Conservation (phyloP, 2,329 filamentous ascomycete genomes). For the Lojkania enalia region DNA sequence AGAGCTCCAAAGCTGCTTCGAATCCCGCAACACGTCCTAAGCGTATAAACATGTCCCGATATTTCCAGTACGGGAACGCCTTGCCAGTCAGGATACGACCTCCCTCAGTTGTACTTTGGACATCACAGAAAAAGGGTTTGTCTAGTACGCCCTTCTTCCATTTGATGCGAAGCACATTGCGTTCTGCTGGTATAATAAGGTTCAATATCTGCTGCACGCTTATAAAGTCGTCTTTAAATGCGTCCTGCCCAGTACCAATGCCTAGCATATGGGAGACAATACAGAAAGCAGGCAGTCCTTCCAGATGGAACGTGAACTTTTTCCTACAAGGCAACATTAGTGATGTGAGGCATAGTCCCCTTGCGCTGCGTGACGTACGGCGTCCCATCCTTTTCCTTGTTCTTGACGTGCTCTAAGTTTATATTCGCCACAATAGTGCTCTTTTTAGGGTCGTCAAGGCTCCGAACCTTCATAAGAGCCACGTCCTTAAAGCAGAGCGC, state of each 20-base stretch:
- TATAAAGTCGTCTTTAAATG: conserved; percentile 18
- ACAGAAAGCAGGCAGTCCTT: conserved; percentile 18
- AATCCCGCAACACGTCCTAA: conserved; percentile 21
- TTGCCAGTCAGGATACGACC: conserved; percentile 11
- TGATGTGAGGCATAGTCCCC: conserved; percentile 2
- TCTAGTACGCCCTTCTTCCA: conserved; percentile 22
- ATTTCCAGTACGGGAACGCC: conserved; percentile 22
- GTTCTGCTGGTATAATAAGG: conserved; percentile 16
- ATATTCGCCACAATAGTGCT: conserved; percentile 23
- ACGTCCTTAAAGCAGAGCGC: conserved; percentile 23
- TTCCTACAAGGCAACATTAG: conserved; percentile 18
- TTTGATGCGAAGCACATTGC: conserved; percentile 18
- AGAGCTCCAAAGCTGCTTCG: conserved; percentile 19
- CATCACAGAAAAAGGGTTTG: conserved; percentile 19
- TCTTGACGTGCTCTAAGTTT: conserved; percentile 25
- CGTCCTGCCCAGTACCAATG: conserved; percentile 13
- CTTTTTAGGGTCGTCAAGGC: conserved; percentile 11
- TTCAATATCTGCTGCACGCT: conserved; percentile 24
- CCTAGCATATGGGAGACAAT: conserved; percentile 22
- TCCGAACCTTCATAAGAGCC: conserved; percentile 24
- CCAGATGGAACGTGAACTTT: conserved; percentile 23
- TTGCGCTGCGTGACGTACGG: conserved; percentile 15
- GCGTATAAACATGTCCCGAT: conserved; percentile 20
- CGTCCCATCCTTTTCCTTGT: conserved; percentile 21
- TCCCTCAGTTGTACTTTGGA: conserved; percentile 13